Base-by-base conservation (phyloP, 306 rosid species). In the Spatholobus suberectus region DNA sequence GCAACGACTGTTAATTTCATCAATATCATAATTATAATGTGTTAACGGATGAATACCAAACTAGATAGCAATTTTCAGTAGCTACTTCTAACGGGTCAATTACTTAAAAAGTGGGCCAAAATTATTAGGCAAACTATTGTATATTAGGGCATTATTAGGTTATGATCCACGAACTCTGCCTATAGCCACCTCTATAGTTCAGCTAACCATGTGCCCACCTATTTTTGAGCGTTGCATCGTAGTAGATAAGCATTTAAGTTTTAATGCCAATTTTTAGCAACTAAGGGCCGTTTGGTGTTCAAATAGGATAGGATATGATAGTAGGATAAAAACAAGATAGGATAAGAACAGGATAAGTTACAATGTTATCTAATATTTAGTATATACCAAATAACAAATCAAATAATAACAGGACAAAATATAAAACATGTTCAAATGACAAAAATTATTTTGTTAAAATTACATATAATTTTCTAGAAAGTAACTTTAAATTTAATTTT, bases 131-230 rank as follows among this genome's bases (percentile, higher is more conserved):
- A 34, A 76, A 44, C 10, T 18, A 38, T 20, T 63, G 9, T 12
- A 58, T 27, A 78, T 32, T 63, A 32, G 0, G 5, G 32, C 3
- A 15, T 34, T 46, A 23, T 73, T 38, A 82, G 76, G 76, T 51
- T 82, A 34, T 27, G 47, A 37, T 37, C 68, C 74, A 82, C 49
- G 5, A 35, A 24, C 6, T 81, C 17, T 62, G 58, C 69, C 40
- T 59, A 32, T 61, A 8, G 70, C 23, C 63, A 46, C 8, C 58
- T 47, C 73, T 5, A 26, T 51, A 27, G 43, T 32, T 72, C 68
- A 20, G 58, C 46, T 11, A 41, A 37, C 20, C 74, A 77, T 2
- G 46, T 47, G 79, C 59, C 58, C 17, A 79, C 78, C 58, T 83
- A 51, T 54, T 57, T 59, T 49, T 63, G 5, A 38, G 80, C 8